A percentile compares a stretch with the other conserved stretches of the same genome.
Conservation (phyloP, 768 basidiomycete species). For the Agrocybe praecox region DNA sequence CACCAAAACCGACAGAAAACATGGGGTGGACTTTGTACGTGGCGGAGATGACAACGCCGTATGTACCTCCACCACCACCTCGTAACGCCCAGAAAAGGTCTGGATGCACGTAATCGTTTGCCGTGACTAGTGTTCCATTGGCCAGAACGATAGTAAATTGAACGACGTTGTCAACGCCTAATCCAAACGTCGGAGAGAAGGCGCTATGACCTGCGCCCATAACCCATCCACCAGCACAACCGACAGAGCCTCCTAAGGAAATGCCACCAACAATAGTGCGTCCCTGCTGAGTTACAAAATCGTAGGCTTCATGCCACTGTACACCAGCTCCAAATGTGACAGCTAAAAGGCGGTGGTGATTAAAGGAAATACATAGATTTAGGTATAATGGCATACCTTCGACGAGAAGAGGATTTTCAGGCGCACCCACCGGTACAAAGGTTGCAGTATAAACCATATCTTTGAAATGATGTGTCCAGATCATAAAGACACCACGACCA, state of each 20-base stretch:
- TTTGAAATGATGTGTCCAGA: conserved; percentile 42
- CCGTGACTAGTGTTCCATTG: conserved; percentile 37
- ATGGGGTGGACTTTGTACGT: conserved; percentile 46
- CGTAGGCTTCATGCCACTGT: conserved; percentile 47
- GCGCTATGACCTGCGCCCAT: conserved; percentile 49
- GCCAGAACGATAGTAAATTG: conserved; percentile 48
- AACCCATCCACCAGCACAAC: conserved; percentile 50
- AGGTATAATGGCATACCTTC: conserved; percentile 7
- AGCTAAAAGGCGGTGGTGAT: conserved; percentile 11
- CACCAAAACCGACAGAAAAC: conserved; percentile 30
- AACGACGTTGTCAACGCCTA: conserved; percentile 52
- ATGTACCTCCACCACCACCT: conserved; percentile 53
- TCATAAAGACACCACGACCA: conserved; percentile 37
- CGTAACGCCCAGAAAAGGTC: conserved; percentile 59
- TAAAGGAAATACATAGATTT: neutral
- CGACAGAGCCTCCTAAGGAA: conserved; percentile 40
- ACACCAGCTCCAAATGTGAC: conserved; percentile 43
- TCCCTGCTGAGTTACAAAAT: conserved; percentile 35
- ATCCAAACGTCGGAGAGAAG: conserved; percentile 40
- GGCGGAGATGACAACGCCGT: conserved; percentile 46
- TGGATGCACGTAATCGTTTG: conserved; percentile 39
- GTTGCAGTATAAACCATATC: conserved; percentile 29
- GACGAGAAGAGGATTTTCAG: conserved; percentile 15
- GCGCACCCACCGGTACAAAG: conserved; percentile 35
- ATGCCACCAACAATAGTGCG: conserved; percentile 49